Evolutionary conservation across 2,329 filamentous ascomycete species (phyloP), one percentile per base, ranked within the genome.

Genomic region (Colletotrichum endophyticum): DNA sequence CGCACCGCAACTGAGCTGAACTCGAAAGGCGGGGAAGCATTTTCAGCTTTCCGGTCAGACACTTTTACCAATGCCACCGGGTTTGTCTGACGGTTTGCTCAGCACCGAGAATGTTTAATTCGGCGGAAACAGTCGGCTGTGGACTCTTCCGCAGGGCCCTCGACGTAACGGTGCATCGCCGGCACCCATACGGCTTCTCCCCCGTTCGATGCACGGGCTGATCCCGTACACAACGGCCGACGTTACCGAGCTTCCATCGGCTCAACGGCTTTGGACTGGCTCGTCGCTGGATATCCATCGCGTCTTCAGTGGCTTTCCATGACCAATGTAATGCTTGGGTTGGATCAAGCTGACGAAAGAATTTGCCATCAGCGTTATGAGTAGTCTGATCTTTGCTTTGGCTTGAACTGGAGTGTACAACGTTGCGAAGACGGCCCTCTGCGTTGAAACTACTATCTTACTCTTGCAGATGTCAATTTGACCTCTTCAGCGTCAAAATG

Each of bases 1-100:
- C 71, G 22, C 32, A 36, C 30, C 44, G 28, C 32, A 30, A 56
- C n/a, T 39, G 56, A 57, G 56, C 66, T 27, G 59, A 73, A 30
- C 69, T 72, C 62, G n/a, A 44, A 63, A 56, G 53, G 73, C 73
- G 73, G 69, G 69, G 69, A 73, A 63, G 22, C 16, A 53, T 57
- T 59, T 30, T 39, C 56, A 67, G 56, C 73, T 32, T 72, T 73
- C 73, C 70, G 62, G 70, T 66, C 63, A 44, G 62, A 72, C 32
- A 28, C n/a, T 61, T 36, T 28, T 22, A 9, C 22, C 32, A 69
- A 36, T 62, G 64, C 22, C 44, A 49, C 44, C n/a, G 44, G 22
- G 11, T 39, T 30, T 56, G 66, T 64, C 34, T 64, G 57, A 70
- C 19, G 12, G 25, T 34, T 27, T 36, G 44, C 44, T 15, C 49